phyloP scores from a whole-genome alignment of 352 stramenopile species.

The Aphanomyces stellatus region DNA sequence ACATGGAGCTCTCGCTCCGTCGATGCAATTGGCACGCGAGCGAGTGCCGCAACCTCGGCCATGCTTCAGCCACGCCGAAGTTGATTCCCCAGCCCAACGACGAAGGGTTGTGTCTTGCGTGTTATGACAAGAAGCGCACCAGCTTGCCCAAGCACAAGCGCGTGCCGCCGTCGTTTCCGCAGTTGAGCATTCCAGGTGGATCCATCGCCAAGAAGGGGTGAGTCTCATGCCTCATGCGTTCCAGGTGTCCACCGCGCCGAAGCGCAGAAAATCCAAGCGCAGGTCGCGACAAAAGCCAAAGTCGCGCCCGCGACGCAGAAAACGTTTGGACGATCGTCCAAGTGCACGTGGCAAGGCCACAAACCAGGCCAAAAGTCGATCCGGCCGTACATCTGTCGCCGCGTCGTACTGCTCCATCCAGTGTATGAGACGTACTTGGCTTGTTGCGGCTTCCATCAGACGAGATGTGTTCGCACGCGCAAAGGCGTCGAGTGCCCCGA shows the following conservation, averaged over 20 bases:
- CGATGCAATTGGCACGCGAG: slow-evolving; percentile 46
- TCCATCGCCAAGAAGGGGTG: neutral
- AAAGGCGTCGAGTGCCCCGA: slow-evolving; percentile 36
- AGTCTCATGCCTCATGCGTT: neutral
- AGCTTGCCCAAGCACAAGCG: neutral
- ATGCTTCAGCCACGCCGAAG: slow-evolving; percentile 38
- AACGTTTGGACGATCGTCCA: neutral
- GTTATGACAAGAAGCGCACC: slow-evolving; percentile 25
- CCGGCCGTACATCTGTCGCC: slow-evolving; percentile 28
- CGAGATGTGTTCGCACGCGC: slow-evolving; percentile 43
- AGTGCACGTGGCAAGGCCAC: slow-evolving; percentile 12
- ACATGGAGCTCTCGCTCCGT: neutral
- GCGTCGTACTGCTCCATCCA: slow-evolving; percentile 52
- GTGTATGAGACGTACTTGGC: slow-evolving; percentile 38
- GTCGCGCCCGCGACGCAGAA: neutral
- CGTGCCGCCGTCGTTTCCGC: neutral
- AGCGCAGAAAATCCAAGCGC: slow-evolving; percentile 2
- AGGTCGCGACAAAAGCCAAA: neutral
- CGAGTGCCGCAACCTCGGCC: slow-evolving; percentile 34
- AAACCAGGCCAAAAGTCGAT: slow-evolving; percentile 9
- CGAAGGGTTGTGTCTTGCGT: slow-evolving; percentile 42
- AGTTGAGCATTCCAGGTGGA: neutral
- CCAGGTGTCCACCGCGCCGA: neutral
- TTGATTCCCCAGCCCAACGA: slow-evolving; percentile 55
- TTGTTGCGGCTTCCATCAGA: slow-evolving; percentile 55